Evolutionary conservation across 495 filamentous ascomycete genomes (phyloP).

Genomic region (Lentithecium fluviatile): DNA sequence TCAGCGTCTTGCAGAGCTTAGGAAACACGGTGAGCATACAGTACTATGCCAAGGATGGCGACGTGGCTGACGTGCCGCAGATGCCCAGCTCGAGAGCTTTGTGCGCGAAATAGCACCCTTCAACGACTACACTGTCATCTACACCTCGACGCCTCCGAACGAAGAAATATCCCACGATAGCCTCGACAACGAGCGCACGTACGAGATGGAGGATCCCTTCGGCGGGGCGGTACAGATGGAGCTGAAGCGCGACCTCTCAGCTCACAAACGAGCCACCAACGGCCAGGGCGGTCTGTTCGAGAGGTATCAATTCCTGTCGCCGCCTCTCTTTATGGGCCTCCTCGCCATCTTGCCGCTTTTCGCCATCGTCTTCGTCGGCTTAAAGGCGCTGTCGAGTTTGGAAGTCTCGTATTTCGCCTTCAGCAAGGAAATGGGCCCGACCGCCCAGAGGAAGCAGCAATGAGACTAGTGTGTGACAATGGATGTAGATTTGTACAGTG

Average conservation of each 20-base stretch:
- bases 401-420: conserved; percentile 91
- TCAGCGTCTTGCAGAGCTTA: background rate
- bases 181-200: conserved; percentile 37
- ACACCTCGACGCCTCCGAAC: conserved; percentile 52
- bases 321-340: conserved; percentile 81
- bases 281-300: conserved; percentile 69
- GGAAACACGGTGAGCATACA: background rate
- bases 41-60: background rate
- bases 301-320: conserved; percentile 86
- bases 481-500: conserved; percentile 5
- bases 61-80: conserved; percentile 40
- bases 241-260: conserved; percentile 55
- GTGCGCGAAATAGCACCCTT: conserved; percentile 53
- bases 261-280: conserved; percentile 41
- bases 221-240: conserved; percentile 55
- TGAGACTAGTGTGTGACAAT: conserved; percentile 15
- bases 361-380: conserved; percentile 71
- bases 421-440: conserved; percentile 89
- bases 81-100: conserved; percentile 60
- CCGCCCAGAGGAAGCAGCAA: conserved; percentile 81
- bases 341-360: conserved; percentile 67
- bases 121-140: conserved; percentile 61
- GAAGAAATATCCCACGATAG: conserved; percentile 6
- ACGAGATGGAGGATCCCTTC: conserved; percentile 55
- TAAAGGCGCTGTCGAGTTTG: conserved; percentile 73